Base-by-base conservation (phyloP, 2,329 filamentous ascomycete genomes). In the Fusarium decemcellulare region DNA sequence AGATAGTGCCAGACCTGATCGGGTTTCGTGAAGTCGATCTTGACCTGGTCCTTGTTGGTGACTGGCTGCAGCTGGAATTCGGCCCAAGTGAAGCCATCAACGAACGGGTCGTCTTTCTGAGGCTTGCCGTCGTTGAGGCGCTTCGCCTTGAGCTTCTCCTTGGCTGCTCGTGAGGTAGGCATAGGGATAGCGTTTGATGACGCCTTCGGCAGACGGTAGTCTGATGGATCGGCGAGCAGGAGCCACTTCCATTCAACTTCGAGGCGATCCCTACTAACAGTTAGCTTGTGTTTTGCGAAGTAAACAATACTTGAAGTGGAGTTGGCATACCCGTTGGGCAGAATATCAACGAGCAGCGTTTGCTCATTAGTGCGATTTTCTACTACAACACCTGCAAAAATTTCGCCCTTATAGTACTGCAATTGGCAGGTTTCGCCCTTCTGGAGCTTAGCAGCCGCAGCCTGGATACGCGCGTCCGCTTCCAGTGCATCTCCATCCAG, bases 1-100 rank as follows among this genome's bases (percentile, higher is more conserved):
- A 99, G 86, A 78, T 98, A 98, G 81, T 94, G 88, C 93, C 95
- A 98, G 16, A 97, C 79, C 76, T 93, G 91, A 65, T 95, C 88
- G 15, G 90, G 85, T 77, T 92, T 93, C 65, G 81, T 81, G 9
- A 97, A 79, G 75, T 97, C 90, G 61, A 97, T 83, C 80, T 91
- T 92, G 76, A 85, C 86, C 78, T 93, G 90, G 57, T 83, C 84
- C 67, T 84, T 84, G 72, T 91, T 92, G 66, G 76, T 76, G 54
- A 86, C 82, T 43, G 87, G 84, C 72, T 87, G 85, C 51, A 87
- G 87, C 74, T 93, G 87, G 79, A 97, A 98, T 77, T 98, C 95
- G 55, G 91, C 88, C 92, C 92, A 94, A 18, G 86, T 89, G 78
- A 86, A 91, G 53, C 90, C 88, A 60, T 91, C 86, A n/a, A 86